Evolutionary conservation across 768 basidiomycete species (phyloP), one percentile per base, ranked within the genome.

Genomic region (Mycena amicta): DNA sequence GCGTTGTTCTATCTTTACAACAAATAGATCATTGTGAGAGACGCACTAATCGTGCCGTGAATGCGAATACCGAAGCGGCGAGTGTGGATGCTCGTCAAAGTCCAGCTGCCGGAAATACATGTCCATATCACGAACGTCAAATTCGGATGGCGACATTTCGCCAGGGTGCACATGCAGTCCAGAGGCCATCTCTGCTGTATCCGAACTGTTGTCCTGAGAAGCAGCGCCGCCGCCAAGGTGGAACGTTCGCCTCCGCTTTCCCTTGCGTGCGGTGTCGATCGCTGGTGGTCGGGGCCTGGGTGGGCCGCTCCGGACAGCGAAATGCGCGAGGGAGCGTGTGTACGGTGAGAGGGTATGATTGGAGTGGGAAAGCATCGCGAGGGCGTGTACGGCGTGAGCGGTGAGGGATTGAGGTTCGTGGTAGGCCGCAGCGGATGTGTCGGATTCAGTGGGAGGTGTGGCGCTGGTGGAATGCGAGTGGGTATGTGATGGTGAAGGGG

Each of bases 271-370:
- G 25, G 26, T 52, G 25, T 45, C 37, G 41, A 1, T 4, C 47
- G 52, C 43, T 18, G 58, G 59, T 40, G 73, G 68, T 43, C 84
- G 77, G 20, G 88, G 47, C 27, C 27, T 49, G 23, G 47, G 90
- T 0, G 93, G 94, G 23, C 89, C 91, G 57, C 92, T 93, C 29
- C 95, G 84, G 13, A 97, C 93, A 1, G 95, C 93, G 71, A 96
- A 95, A 72, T 97, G 94, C 59, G 90, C 88, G 27, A 94, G 80
- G 15, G 89, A 87, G 53, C 93, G 86, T 5, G 95, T 97, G 72
- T 96, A 98, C 0, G 95, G 96, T 1, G 91, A 93, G 3, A 99
- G 77, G 0, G 96, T 99, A 68, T 97, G 96, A 67, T 97, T 93
- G 1, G 93, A 94, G 64, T 88, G 82, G 20, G 86, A 88, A 46